These are phyloP conservation scores for Papiliotrema laurentii DNA, from an alignment of 1,284 basidiomycete species.

Conservation along the genomic window DNA sequence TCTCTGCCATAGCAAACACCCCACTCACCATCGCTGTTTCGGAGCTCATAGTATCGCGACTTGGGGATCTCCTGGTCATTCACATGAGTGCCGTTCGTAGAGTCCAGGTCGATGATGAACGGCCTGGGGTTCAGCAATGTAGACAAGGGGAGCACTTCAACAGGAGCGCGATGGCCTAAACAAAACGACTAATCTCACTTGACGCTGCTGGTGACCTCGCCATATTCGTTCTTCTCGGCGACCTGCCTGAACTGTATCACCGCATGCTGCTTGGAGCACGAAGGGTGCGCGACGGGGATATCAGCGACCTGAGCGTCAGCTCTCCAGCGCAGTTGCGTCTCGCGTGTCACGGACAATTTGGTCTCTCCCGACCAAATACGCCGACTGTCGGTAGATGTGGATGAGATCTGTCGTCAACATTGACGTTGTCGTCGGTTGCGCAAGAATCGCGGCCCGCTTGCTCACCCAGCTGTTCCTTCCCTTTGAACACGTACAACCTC, in stretches of 20 bases:
- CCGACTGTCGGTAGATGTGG: slow-evolving; percentile 87
- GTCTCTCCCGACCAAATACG: slow-evolving; percentile 90
- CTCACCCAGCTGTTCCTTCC: slow-evolving; percentile 83
- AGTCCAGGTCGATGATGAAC: slow-evolving; percentile 93
- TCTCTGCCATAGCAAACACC: background rate
- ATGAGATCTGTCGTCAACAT: slow-evolving; percentile 61
- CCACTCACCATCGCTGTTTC: slow-evolving; percentile 72
- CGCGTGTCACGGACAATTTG: slow-evolving; percentile 61
- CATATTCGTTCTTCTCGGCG: slow-evolving; percentile 81
- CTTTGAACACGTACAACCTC: slow-evolving; percentile 97
- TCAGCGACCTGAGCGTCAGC: slow-evolving; percentile 60
- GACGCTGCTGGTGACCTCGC: slow-evolving; percentile 65
- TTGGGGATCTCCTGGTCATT: slow-evolving; percentile 81
- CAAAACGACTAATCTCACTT: slow-evolving; percentile 59
- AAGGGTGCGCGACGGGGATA: slow-evolving; percentile 88
- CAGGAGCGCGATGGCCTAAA: too few relatives aligned
- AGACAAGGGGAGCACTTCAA: background rate
- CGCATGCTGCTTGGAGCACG: slow-evolving; percentile 97
- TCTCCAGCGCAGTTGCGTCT: too few relatives aligned
- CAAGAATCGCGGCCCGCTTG: slow-evolving; percentile 12
- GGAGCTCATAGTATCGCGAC: slow-evolving; percentile 81
- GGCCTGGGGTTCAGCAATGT: slow-evolving; percentile 56
- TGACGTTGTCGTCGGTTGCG: background rate
- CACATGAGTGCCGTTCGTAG: slow-evolving; percentile 89
- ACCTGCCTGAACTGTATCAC: slow-evolving; percentile 90